Evolutionary conservation across 257 asterid species (phyloP).

Genomic region (Solanum arcanum): DNA sequence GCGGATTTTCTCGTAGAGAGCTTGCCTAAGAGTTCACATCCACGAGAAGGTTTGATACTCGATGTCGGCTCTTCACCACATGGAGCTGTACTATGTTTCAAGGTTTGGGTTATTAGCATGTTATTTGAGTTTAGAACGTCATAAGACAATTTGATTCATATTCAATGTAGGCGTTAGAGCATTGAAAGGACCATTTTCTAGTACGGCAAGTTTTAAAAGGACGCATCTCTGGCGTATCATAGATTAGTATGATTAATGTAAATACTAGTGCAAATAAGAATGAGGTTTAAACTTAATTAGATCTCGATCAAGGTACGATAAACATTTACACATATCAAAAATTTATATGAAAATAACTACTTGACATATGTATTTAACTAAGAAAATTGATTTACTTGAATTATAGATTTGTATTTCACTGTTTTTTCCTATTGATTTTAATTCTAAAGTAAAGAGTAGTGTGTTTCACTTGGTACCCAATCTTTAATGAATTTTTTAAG

Average conservation of each 20-base stretch:
- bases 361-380: not conserved
- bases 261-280: no score
- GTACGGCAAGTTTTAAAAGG: not conserved
- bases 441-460: no score
- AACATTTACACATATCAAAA: rapidly evolving
- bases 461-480: no score
- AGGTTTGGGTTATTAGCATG: rapidly evolving
- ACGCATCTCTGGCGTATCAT: rapidly evolving
- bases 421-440: no score
- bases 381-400: not conserved
- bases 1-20: no score
- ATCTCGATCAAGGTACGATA: not conserved
- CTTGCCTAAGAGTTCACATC: no score
- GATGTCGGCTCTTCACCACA: no score
- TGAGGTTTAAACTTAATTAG: not conserved
- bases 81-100: no score
- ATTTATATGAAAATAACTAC: no score
- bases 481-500: not conserved
- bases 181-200: not conserved
- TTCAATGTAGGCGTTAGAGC: rapidly evolving
- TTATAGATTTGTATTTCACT: no score
- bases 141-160: not conserved
- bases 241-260: not conserved
- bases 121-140: no score
- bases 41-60: rapidly evolving